Evolutionary conservation across 768 basidiomycete species (phyloP).

Genomic region (Auricularia cornea): DNA sequence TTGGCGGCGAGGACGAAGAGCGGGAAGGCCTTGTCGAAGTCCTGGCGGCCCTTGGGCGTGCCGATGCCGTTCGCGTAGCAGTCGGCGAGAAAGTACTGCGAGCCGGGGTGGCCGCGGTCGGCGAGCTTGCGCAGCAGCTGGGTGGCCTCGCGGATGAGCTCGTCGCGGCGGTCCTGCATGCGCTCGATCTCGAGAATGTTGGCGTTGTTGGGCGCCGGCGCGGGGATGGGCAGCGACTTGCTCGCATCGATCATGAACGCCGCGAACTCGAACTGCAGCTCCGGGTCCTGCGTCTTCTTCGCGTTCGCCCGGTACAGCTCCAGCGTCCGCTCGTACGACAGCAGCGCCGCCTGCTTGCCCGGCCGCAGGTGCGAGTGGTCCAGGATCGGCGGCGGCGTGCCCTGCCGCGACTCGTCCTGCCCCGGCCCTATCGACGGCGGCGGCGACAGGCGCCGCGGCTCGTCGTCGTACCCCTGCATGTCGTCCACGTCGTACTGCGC

Average conservation of each 20-base stretch:
- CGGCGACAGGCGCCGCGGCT: background rate
- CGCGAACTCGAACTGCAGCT: constrained; percentile 96
- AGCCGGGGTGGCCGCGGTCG: constrained; percentile 86
- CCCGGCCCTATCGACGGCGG: background rate
- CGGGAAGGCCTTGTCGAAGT: constrained; percentile 96
- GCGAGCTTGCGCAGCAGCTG: constrained; percentile 83
- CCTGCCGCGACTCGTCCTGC: background rate
- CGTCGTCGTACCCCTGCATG: background rate
- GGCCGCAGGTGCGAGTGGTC: constrained; percentile 91
- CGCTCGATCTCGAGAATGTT: constrained; percentile 68
- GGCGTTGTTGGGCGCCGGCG: constrained; percentile 53
- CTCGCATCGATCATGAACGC: constrained; percentile 98
- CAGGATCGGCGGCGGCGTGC: constrained; percentile 32
- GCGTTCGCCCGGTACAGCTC: constrained; percentile 97
- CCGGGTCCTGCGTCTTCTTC: constrained; percentile 97
- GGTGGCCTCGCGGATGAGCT: constrained; percentile 82
- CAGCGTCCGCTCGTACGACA: constrained; percentile 92
- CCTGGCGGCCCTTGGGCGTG: constrained; percentile 80
- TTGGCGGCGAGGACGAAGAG: constrained; percentile 94
- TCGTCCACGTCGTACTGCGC: background rate
- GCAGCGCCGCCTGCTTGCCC: constrained; percentile 84
- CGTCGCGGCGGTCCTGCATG: constrained; percentile 74
- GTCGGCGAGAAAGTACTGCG: constrained; percentile 97
- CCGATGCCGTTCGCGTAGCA: constrained; percentile 99
- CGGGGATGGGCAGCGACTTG: constrained; percentile 76